These are phyloP conservation scores for Candida glucosophila DNA, from an alignment of 1,139 yeast genomes.

Conservation along the genomic window DNA sequence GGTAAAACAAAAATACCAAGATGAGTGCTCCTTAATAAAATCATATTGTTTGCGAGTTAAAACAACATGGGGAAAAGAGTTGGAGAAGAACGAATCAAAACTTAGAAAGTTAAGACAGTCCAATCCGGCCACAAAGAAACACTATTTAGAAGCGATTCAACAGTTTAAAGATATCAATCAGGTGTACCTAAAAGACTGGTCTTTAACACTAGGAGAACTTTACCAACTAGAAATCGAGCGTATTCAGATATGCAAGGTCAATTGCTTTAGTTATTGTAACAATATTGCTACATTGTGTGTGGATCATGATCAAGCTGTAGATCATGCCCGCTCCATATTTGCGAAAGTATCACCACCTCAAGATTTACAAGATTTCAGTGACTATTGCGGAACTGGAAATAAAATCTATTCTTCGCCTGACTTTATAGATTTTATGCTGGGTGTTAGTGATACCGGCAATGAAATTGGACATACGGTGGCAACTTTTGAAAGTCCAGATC, in stretches of 20 bases:
- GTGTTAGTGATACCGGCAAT: slow-evolving; percentile 20
- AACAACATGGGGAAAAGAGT: slow-evolving; percentile 72
- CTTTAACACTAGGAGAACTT: slow-evolving; percentile 52
- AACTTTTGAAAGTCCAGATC: slow-evolving; percentile 28
- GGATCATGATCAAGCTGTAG: slow-evolving; percentile 68
- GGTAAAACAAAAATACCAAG: slow-evolving; percentile 47
- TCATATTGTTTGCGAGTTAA: slow-evolving; percentile 56
- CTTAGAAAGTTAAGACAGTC: slow-evolving; percentile 46
- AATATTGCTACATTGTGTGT: slow-evolving; percentile 71
- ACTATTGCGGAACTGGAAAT: slow-evolving; percentile 58
- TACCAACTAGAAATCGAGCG: slow-evolving; percentile 76
- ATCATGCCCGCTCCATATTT: slow-evolving; percentile 54
- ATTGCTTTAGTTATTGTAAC: slow-evolving; percentile 79
- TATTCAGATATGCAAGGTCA: slow-evolving; percentile 64
- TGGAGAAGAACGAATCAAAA: slow-evolving; percentile 57
- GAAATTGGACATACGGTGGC: slow-evolving; percentile 17
- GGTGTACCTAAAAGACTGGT: slow-evolving; percentile 78
- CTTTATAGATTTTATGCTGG: slow-evolving; percentile 33
- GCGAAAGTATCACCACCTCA: slow-evolving; percentile 59
- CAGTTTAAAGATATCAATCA: slow-evolving; percentile 61
- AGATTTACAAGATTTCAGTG: slow-evolving; percentile 53
- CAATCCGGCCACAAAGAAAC: slow-evolving; percentile 41
- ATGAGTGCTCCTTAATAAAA: slow-evolving; percentile 51
- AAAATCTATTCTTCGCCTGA: slow-evolving; percentile 49
- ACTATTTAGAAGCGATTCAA: slow-evolving; percentile 52